Conservation (phyloP, 2,329 filamentous ascomycete genomes). For the Microthyrium microscopicum region DNA sequence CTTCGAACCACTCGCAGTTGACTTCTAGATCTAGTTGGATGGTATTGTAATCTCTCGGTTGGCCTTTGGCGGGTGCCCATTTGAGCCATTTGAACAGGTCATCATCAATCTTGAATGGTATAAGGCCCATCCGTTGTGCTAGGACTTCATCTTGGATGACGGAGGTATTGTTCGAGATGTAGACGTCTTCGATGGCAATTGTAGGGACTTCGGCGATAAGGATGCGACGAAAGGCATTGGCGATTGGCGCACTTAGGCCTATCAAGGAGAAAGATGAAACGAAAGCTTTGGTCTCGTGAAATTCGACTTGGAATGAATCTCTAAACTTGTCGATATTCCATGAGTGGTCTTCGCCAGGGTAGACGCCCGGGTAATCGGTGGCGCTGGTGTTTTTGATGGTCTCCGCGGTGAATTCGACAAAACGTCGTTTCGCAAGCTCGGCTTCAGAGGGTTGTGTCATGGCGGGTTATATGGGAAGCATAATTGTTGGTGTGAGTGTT, state of each 20-base stretch:
- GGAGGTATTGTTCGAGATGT: conserved; percentile 89
- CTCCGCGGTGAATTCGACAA: conserved; percentile 74
- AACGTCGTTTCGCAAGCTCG: no score
- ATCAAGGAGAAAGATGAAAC: conserved; percentile 81
- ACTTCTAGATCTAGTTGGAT: conserved; percentile 61
- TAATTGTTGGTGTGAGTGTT: neutral
- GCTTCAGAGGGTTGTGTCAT: neutral
- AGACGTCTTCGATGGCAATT: conserved; percentile 85
- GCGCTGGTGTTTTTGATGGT: conserved; percentile 79
- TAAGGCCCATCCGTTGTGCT: conserved; percentile 72
- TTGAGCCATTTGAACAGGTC: conserved; percentile 67
- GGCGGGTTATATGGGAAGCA: neutral
- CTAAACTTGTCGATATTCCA: conserved; percentile 64
- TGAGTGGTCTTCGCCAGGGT: conserved; percentile 68
- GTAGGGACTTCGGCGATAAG: conserved; percentile 88
- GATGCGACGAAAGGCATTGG: conserved; percentile 95
- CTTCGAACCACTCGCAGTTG: conserved; percentile 62
- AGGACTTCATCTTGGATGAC: conserved; percentile 97
- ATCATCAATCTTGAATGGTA: conserved; percentile 69
- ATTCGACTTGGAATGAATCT: conserved; percentile 53
- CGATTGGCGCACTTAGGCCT: conserved; percentile 79
- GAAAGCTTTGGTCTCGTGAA: conserved; percentile 65
- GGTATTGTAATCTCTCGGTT: conserved; percentile 63
- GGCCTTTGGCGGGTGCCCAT: conserved; percentile 52
- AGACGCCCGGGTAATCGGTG: conserved; percentile 84